Conservation (phyloP, 129 eudicot genomes). For the Ambrosia artemisiifolia region DNA sequence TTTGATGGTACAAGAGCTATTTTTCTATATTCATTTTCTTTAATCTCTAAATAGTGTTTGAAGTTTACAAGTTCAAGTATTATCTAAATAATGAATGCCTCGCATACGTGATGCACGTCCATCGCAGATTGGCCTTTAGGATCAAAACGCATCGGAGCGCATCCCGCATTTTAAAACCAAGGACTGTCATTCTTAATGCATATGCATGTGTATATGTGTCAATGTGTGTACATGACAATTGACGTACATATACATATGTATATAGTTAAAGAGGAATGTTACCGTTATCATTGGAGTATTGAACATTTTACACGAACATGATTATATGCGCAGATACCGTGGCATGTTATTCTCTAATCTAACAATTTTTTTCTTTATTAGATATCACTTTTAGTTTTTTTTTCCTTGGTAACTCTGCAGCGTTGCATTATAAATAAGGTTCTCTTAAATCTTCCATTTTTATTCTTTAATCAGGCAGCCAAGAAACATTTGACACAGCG, state of each 20-base stretch:
- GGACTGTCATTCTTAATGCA: background rate
- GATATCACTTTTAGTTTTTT: background rate
- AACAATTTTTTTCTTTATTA: background rate
- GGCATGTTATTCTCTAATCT: background rate
- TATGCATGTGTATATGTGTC: background rate
- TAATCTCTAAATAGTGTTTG: too few species aligned
- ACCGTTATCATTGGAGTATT: background rate
- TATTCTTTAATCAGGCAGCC: slow-evolving; percentile 53
- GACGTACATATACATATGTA: background rate
- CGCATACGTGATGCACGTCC: too few species aligned
- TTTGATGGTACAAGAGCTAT: too few species aligned
- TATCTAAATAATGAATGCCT: too few species aligned
- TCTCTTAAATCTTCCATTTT: slow-evolving; percentile 6
- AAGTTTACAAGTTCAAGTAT: too few species aligned
- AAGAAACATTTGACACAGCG: slow-evolving; percentile 85
- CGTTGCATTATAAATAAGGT: slow-evolving; percentile 9
- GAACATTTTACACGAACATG: background rate
- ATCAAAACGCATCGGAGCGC: too few species aligned
- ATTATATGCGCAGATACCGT: background rate
- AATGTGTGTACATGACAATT: background rate
- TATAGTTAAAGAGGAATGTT: background rate
- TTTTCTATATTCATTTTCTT: too few species aligned
- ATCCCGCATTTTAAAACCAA: too few species aligned
- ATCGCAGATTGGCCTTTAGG: too few species aligned
- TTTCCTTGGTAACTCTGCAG: background rate